phyloP scores from a whole-genome alignment of 2,329 filamentous ascomycete species.

The Diaporthe ampelina region DNA sequence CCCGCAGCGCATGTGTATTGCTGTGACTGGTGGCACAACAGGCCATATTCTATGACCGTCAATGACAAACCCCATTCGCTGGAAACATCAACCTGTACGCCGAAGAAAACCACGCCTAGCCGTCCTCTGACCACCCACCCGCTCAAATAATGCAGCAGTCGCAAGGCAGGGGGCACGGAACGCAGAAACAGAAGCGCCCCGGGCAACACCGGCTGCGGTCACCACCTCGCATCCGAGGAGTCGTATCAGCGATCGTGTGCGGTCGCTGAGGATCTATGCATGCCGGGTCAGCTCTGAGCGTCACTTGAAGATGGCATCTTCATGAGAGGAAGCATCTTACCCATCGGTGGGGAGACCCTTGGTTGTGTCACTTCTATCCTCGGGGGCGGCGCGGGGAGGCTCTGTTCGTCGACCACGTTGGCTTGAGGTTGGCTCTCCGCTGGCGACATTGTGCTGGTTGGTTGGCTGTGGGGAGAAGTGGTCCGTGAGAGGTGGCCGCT shows the following conservation, averaged over 20 bases:
- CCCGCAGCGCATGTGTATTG: neutral
- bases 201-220: slow-evolving; percentile 50
- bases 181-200: slow-evolving; percentile 56
- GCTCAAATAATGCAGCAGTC: slow-evolving; percentile 54
- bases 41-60: neutral
- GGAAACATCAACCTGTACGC: neutral
- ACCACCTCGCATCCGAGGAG: slow-evolving; percentile 48
- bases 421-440: slow-evolving; percentile 29
- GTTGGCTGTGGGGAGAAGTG: neutral
- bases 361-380: slow-evolving; percentile 35
- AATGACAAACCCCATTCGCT: neutral
- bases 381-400: slow-evolving; percentile 26
- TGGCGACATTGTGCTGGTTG: slow-evolving; percentile 37
- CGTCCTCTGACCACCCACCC: slow-evolving; percentile 8
- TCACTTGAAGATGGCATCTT: neutral
- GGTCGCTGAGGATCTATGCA: slow-evolving; percentile 48
- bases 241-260: slow-evolving; percentile 44
- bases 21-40: slow-evolving; percentile 10
- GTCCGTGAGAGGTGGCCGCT: neutral
- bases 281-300: neutral
- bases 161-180: slow-evolving; percentile 55
- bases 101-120: slow-evolving; percentile 16
- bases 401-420: slow-evolving; percentile 38
- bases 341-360: slow-evolving; percentile 34
- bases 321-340: neutral